Evolutionary conservation across 345 rosid genomes (phyloP), one percentile per base, ranked within the genome.

Genomic region (Moringa oleifera): DNA sequence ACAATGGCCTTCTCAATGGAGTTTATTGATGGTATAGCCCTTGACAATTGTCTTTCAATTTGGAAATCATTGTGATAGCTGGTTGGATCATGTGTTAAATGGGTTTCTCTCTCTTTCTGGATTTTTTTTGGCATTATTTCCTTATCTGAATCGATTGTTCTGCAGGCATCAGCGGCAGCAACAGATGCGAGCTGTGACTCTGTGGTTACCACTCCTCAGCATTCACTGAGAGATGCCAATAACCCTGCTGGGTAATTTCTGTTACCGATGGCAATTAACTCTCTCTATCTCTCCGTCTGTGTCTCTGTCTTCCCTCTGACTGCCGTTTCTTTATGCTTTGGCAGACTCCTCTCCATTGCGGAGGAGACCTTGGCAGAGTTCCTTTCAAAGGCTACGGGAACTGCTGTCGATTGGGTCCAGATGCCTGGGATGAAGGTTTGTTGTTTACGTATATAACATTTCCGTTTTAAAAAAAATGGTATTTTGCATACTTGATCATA

Each of bases 331-430:
- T 20, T 23, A 53, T 20, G 56, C 18, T 45, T 73, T 67, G 47
- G 61, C 81, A 95, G 99, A 79, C 92, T 95, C 82, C 96, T 95
- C 75, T 87, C 98, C 41, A 87, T 95, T 66, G 99, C 99, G 4
- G 98, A 95, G 91, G 97, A 91, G 90, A 89, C 99, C 61, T 87
- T 95, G 92, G 85, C 98, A 82, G 97, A 91, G 92, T 95, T 95
- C 96, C 99, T 95, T 75, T 89, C 98, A 72, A 95, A 95, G 97
- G 99, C 99, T 87, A 95, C 98, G 64, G 99, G 99, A 95, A 95
- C 99, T 83, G 98, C 97, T 89, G 97, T 95, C 67, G 98, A 95
- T 84, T 95, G 99, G 99, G 97, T 95, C 85, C 99, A 95, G 89
- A 87, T 95, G 99, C 97, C 98, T 83, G 99, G 99, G 97, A 95